A percentile compares a stretch with the other conserved stretches of the same genome.
Evolutionary conservation across 768 basidiomycete species (phyloP).

Genomic region (Royoungia palumana): DNA sequence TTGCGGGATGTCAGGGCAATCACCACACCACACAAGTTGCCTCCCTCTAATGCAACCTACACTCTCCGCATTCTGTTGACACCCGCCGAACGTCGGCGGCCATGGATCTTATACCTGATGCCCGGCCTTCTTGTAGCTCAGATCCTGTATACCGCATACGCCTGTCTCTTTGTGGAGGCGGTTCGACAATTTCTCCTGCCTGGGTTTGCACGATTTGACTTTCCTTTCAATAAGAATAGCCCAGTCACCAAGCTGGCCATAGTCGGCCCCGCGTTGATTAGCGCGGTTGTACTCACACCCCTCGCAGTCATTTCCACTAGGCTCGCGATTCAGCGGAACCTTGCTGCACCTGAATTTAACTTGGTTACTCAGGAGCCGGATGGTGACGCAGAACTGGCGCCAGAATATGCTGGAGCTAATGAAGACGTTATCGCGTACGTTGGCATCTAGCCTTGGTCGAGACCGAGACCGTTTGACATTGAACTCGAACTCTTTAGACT

Average conservation of each 20-base stretch:
- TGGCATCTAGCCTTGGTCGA: neutral
- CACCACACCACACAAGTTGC: conserved; percentile 69
- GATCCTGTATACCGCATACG: conserved; percentile 36
- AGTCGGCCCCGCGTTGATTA: conserved; percentile 44
- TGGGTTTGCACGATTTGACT: conserved; percentile 51
- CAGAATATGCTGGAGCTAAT: conserved; percentile 61
- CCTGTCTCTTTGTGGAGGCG: conserved; percentile 36
- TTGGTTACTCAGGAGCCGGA: too few relatives aligned
- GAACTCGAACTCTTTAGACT: conserved; percentile 33
- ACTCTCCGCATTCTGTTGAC: conserved; percentile 73
- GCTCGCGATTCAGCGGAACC: conserved; percentile 78
- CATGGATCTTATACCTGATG: conserved; percentile 74
- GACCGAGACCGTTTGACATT: neutral
- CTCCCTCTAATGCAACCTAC: conserved; percentile 45
- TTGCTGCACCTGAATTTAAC: conserved; percentile 28
- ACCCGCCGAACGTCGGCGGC: conserved; percentile 64
- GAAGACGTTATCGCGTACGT: conserved; percentile 79
- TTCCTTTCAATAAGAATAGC: too few relatives aligned
- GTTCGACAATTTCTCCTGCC: conserved; percentile 37
- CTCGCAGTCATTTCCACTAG: conserved; percentile 72
- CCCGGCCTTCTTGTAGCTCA: conserved; percentile 52
- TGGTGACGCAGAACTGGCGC: conserved; percentile 49
- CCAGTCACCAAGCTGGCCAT: too few relatives aligned
- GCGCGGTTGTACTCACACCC: conserved; percentile 58
- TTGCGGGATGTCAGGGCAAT: conserved; percentile 51